phyloP scores from a whole-genome alignment of 2,329 filamentous ascomycete genomes.

The Aspergillus candidus region DNA sequence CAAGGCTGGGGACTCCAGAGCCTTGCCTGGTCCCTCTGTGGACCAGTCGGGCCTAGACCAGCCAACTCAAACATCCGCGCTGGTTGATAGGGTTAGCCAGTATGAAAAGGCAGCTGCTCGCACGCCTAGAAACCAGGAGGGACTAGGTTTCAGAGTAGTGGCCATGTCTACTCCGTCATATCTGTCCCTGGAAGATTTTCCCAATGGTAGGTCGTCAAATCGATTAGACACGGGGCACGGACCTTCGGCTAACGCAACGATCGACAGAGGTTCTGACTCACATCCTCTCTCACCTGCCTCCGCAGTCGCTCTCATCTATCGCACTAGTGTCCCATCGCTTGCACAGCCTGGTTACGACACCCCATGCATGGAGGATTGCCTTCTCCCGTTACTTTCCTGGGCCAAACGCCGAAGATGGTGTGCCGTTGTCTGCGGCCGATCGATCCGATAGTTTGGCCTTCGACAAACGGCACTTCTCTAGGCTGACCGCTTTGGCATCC shows the following conservation, averaged over 20 bases:
- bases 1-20: conserved; percentile 31
- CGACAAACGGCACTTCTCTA: conserved; percentile 72
- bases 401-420: conserved; percentile 50
- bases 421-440: conserved; percentile 42
- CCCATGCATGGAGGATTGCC: conserved; percentile 88
- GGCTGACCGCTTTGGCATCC: conserved; percentile 75
- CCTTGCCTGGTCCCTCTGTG: conserved; percentile 18
- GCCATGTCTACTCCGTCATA: conserved; percentile 39
- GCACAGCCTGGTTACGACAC: conserved; percentile 77
- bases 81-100: conserved; percentile 48
- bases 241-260: conserved; percentile 9
- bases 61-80: conserved; percentile 36
- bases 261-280: conserved; percentile 80
- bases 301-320: conserved; percentile 73
- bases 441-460: conserved; percentile 55
- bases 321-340: conserved; percentile 84
- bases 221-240: conserved; percentile 3
- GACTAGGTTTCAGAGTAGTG: conserved; percentile 48
- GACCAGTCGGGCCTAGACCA: conserved; percentile 23
- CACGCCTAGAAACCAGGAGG: conserved; percentile 34
- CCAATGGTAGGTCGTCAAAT: conserved; percentile 61
- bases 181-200: conserved; percentile 56
- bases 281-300: conserved; percentile 81
- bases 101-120: conserved; percentile 47
- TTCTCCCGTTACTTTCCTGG: conserved; percentile 88